Conservation (phyloP, 2,329 filamentous ascomycete genomes). For the Epichloe festucae region DNA sequence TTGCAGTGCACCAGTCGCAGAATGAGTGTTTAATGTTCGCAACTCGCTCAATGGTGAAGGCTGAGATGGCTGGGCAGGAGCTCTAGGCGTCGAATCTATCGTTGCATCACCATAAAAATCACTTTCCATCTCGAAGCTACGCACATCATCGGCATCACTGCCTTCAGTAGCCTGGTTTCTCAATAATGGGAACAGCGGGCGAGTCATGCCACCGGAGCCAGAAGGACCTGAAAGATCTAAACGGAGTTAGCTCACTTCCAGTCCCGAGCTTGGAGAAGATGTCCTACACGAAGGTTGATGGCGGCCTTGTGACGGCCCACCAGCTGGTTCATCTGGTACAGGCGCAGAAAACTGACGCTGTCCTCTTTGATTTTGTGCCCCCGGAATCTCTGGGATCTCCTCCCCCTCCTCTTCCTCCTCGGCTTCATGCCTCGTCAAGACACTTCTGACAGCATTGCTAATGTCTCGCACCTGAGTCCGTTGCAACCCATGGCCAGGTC, state of each 20-base stretch:
- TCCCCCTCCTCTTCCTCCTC: slow-evolving; percentile 9
- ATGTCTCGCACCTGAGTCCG: slow-evolving; percentile 13
- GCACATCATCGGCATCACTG: slow-evolving; percentile 19
- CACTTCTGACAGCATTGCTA: slow-evolving; percentile 17
- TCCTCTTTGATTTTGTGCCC: not conserved
- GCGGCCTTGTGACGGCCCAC: not conserved
- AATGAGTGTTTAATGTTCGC: not conserved
- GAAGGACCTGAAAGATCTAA: slow-evolving; percentile 5
- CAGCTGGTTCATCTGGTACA: slow-evolving; percentile 13
- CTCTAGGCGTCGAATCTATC: slow-evolving; percentile 18
- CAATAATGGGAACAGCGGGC: not conserved
- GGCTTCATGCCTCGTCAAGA: slow-evolving; percentile 10
- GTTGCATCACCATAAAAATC: slow-evolving; percentile 24
- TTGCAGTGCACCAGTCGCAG: not conserved
- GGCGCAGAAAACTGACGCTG: not conserved
- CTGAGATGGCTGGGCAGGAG: not conserved
- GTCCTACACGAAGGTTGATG: slow-evolving; percentile 4
- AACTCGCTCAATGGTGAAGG: not conserved
- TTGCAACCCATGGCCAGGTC: slow-evolving; percentile 8
- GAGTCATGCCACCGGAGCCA: not conserved
- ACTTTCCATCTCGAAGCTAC: slow-evolving; percentile 24
- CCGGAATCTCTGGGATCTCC: not conserved
- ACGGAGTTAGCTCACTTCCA: not conserved
- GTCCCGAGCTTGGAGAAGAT: not conserved
- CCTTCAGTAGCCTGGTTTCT: slow-evolving; percentile 4